Conservation (phyloP, 139 green algal species). For the Chlamydomonas asymmetrica region DNA sequence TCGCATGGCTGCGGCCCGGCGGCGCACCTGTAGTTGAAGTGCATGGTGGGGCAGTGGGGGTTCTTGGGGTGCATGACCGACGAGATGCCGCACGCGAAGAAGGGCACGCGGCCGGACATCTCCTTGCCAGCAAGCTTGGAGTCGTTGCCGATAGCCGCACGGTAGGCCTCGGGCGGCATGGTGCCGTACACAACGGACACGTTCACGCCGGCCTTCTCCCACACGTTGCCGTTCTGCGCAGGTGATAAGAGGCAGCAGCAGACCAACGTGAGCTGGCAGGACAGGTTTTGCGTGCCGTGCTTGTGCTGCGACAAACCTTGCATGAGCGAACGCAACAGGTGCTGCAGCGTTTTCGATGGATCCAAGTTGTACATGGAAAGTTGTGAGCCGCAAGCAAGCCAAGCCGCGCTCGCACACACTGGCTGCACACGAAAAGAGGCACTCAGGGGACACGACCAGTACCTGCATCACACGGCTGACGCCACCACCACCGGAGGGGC, state of each 20-base stretch:
- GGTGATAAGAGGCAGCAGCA: background rate
- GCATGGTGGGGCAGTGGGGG: conserved; percentile 95
- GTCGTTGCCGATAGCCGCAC: conserved; percentile 71
- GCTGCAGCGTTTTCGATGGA: too few relatives aligned
- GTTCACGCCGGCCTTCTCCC: conserved; percentile 94
- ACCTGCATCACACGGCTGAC: conserved; percentile 93
- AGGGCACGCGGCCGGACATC: conserved; percentile 80
- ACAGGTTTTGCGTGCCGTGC: background rate
- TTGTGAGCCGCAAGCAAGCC: too few relatives aligned
- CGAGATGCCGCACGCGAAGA: conserved; percentile 97
- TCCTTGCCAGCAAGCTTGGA: conserved; percentile 34
- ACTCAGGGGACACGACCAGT: too few relatives aligned
- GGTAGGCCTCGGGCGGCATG: conserved; percentile 97
- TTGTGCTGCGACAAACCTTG: background rate
- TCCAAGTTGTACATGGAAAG: too few relatives aligned
- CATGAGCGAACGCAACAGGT: too few relatives aligned
- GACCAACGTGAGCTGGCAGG: background rate
- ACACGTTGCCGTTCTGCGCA: conserved; percentile 81
- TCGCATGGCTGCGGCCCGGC: background rate
- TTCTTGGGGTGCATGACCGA: conserved; percentile 98
- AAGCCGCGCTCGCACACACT: too few relatives aligned
- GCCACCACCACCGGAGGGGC: conserved; percentile 89
- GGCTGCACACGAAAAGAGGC: too few relatives aligned
- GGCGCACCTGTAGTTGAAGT: conserved; percentile 97
- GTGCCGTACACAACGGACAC: conserved; percentile 96